phyloP scores from a whole-genome alignment of 192 early-diverging fungal species.

The Linnemannia exigua region DNA sequence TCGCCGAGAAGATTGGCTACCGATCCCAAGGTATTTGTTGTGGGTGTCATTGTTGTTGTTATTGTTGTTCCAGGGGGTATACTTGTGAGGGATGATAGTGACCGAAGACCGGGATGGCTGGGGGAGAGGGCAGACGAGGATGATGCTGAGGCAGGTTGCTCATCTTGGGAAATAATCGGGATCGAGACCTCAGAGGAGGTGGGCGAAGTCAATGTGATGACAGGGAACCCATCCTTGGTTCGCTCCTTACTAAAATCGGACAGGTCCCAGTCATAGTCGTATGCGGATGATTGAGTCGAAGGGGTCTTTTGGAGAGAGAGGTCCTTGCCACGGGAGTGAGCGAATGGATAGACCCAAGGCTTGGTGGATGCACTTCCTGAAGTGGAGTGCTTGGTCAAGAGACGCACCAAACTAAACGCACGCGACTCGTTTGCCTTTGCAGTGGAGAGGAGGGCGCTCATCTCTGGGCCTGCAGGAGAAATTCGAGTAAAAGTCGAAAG shows the following conservation, averaged over 20 bases:
- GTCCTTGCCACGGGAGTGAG: constrained; percentile 4
- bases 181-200: constrained; percentile 42
- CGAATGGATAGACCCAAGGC: not conserved
- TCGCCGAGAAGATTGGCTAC: not conserved
- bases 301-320: constrained; percentile 16
- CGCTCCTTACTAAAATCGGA: constrained; percentile 17
- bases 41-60: no score
- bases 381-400: constrained; percentile 19
- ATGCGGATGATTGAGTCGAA: constrained; percentile 20
- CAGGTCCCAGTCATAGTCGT: constrained; percentile 14
- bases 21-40: no score
- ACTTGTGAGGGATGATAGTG: not conserved
- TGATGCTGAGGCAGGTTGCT: not conserved
- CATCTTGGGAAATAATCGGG: not conserved
- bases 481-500: constrained; percentile 44
- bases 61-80: not conserved
- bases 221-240: constrained; percentile 30
- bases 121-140: not conserved
- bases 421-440: constrained; percentile 1
- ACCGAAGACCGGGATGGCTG: not conserved
- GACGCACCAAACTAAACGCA: constrained; percentile 28
- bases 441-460: constrained; percentile 6
- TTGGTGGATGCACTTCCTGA: not conserved
- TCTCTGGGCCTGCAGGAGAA: constrained; percentile 20
- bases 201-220: constrained; percentile 49